Evolutionary conservation across 2,329 filamentous ascomycete species (phyloP), one percentile per base, ranked within the genome.

Genomic region (Trichoderma sp.): DNA sequence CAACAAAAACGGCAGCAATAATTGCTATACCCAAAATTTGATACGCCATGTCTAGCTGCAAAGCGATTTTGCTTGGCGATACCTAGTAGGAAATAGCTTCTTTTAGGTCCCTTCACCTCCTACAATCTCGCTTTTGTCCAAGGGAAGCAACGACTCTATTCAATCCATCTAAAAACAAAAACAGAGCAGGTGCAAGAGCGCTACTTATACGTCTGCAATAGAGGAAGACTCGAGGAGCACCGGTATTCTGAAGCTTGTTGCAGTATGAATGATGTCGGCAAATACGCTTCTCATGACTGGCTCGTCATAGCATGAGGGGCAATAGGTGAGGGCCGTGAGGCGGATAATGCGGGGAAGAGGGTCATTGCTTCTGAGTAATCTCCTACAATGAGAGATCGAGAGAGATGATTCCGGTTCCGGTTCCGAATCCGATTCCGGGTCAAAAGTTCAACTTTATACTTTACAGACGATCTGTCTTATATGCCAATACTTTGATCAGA

Each of bases 41-140:
- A 45, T 77, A 78, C 0, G 77, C 65, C 79, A 79, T 80, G 56
- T 35, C 2, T 77, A 77, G 33, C 79, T 75, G 53, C 11, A 35
- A 21, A n/a, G 18, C 21, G 50, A 18, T 38, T 8, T 38, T 29
- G 21, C 21, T 56, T 4, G n/a, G n/a, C 38, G 53, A 71, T 60
- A 38, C 35, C 14, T 38, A 38, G 35, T 38, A 24, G 16, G 7
- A 16, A 27, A 59, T 8, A 29, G 33, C 24, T n/a, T 59, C 50
- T n/a, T 53, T 59, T 24, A 11, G 14, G 31, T 53, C 53, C 16
- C 31, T 24, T 38, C 5, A 35, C 9, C 24, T 60, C 53, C 35
- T 18, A 38, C 24, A 59, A 60, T 14, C n/a, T 31, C 6, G 11
- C 31, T 41, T n/a, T 5, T 29, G 21, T 38, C 14, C 33, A 60